Evolutionary conservation across 1,284 basidiomycete genomes (phyloP), one percentile per base, ranked within the genome.

Genomic region (Leucoagaricus sp.): DNA sequence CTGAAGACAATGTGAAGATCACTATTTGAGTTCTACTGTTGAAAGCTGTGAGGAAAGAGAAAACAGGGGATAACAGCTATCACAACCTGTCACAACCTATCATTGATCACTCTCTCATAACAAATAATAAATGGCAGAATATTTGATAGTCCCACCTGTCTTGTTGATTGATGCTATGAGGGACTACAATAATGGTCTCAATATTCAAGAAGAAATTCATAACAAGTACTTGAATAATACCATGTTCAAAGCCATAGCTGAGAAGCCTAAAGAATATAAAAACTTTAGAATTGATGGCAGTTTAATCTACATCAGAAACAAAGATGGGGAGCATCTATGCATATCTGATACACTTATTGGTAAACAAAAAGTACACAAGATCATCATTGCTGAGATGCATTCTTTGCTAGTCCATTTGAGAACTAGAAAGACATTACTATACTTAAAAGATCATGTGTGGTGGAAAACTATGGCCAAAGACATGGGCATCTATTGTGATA

Each of bases 321-420:
- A 59, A 2, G 61, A 55, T 0, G 1, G 26, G 1, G 26, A 28
- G 0, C 19, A 65, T 3, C 57, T 75, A 5, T 76, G 75, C 60
- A 70, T 77, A 1, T 73, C 74, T 1, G 60, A 69, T 19, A 52
- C 69, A 0, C 25, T 45, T 0, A 34, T 68, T 4, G 44, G 63
- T 3, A 58, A 57, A 19, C 26, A 59, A n/a, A 53, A 55, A 13
- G 49, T 68, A 1, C 55, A 63, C n/a, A 70, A 74, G 53, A 59
- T 74, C 1, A 50, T 75, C 1, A 72, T 75, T 3, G 50, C 60
- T 4, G 67, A 71, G 41, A 67, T 65, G 15, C 70, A 73, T 49
- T 71, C 64, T 1, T 23, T 70, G 15, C 58, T 71, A 4, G 72
- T 69, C 1, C 70, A 77, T 53, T 55, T 73, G 2, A 74, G 74